A percentile compares a stretch with the other conserved stretches of the same genome.
Conservation (phyloP, 768 basidiomycete genomes). For the Boletus rubroflammeus region DNA sequence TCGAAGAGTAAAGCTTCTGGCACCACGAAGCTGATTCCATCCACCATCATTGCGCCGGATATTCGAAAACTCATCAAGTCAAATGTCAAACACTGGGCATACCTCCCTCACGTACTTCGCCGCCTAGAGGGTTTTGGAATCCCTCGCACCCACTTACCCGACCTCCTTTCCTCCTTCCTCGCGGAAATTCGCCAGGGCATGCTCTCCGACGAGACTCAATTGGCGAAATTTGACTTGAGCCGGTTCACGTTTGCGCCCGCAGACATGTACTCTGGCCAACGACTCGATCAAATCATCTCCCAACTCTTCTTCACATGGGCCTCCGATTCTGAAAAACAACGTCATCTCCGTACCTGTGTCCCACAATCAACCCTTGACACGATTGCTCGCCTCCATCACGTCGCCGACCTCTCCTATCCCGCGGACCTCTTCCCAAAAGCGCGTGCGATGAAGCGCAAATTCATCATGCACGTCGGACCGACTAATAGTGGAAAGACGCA, state of each 20-base stretch:
- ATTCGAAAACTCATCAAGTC: constrained; percentile 30
- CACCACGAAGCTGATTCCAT: background rate
- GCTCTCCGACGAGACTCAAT: constrained; percentile 12
- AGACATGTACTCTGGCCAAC: constrained; percentile 21
- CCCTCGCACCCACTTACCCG: constrained; percentile 33
- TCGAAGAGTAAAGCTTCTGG: constrained; percentile 1
- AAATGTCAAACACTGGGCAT: constrained; percentile 40
- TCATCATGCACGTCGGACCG: constrained; percentile 96
- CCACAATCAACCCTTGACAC: constrained; percentile 32
- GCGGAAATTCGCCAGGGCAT: constrained; percentile 36
- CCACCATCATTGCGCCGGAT: constrained; percentile 7
- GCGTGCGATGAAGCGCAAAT: constrained; percentile 61
- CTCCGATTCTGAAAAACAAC: constrained; percentile 30
- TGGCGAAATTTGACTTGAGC: constrained; percentile 36
- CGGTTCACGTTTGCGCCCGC: constrained; percentile 41
- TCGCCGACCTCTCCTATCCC: constrained; percentile 43
- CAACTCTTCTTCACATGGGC: constrained; percentile 59
- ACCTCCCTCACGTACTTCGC: constrained; percentile 24
- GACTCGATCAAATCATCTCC: constrained; percentile 49
- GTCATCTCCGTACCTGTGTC: constrained; percentile 26
- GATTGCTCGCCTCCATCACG: constrained; percentile 37
- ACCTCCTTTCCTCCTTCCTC: constrained; percentile 43
- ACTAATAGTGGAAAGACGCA: constrained; percentile 98
- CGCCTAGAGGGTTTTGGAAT: constrained; percentile 53
- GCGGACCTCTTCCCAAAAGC: constrained; percentile 50